Base-by-base conservation (phyloP, 257 asterid genomes). In the Nemophila menziesii region DNA sequence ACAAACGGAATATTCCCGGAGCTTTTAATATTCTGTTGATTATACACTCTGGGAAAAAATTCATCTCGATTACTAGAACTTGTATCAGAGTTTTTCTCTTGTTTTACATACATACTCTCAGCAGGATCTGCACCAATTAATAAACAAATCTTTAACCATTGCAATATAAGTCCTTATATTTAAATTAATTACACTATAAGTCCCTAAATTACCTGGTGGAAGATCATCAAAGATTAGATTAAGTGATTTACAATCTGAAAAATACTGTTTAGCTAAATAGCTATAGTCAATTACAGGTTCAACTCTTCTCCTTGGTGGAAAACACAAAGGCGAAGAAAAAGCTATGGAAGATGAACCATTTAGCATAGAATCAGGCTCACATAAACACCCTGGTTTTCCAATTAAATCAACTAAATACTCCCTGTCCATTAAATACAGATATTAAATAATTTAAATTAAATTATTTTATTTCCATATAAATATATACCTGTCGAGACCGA, bases 271-370 rank as follows among this genome's bases (percentile, higher is more conserved):
- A 49, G 99, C 99, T 80, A 90, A 66, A 53, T 71, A 72, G 62
- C 81, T 72, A 68, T 76, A 90, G 67, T 78, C 92, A 71, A 60
- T 62, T 59, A 77, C 29, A 47, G 78, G 74, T 63, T 66, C 83
- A 79, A 72, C 80, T 71, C 54, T 72, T 72, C 86, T 79, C 60
- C 68, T 74, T 36, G 82, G 71, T 16, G 96, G 94, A 56, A 90
- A 79, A 59, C 86, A 75, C 73, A 90, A 52, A 36, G 96, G 99
- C 37, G 99, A 90, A 54, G 85, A 71, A 59, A 90, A 78, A 56
- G 87, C 72, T 69, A 90, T 77, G 54, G 94, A 85, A 57, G 82
- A 72, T 58, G 94, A 94, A 57, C 99, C 99, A 41, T 85, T 90
- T 38, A 81, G 70, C 85, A 74, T 61, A 51, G 99, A 90, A 75